These are phyloP conservation scores for Magnusiomyces ingens DNA, from an alignment of 1,139 yeast genomes.

Conservation along the genomic window DNA sequence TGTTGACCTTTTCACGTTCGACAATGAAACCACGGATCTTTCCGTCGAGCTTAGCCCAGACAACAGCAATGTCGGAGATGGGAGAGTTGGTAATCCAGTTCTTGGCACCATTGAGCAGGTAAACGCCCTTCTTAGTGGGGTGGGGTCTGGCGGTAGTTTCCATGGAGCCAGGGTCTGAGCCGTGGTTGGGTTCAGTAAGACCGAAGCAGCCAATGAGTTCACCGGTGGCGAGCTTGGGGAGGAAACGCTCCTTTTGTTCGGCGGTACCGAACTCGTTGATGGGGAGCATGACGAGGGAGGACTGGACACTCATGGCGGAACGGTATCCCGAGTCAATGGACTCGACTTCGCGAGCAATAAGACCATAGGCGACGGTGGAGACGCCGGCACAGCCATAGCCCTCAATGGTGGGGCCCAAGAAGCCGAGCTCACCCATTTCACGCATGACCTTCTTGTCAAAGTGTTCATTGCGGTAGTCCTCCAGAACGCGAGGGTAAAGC, in stretches of 20 bases:
- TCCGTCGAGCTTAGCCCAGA: constrained; percentile 43
- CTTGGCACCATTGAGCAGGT: constrained; percentile 38
- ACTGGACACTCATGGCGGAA: constrained; percentile 42
- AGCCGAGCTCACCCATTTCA: constrained; percentile 40
- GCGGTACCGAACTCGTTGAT: constrained; percentile 37
- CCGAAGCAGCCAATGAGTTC: constrained; percentile 42
- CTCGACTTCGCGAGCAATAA: constrained; percentile 41
- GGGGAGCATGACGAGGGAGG: constrained; percentile 42
- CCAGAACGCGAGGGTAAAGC: constrained; percentile 37
- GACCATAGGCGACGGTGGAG: constrained; percentile 38
- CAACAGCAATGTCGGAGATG: constrained; percentile 38
- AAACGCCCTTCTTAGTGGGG: constrained; percentile 39
- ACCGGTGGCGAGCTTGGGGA: constrained; percentile 39
- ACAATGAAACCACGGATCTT: constrained; percentile 39
- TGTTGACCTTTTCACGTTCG: constrained; percentile 32
- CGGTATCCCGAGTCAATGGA: constrained; percentile 41
- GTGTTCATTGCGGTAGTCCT: constrained; percentile 37
- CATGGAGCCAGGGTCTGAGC: constrained; percentile 43
- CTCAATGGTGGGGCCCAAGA: constrained; percentile 38
- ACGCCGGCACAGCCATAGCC: constrained; percentile 43
- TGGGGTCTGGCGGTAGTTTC: constrained; percentile 39
- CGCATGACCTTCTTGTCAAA: constrained; percentile 35
- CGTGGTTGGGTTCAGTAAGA: constrained; percentile 42
- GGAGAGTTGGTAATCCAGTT: constrained; percentile 44
- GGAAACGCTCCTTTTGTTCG: constrained; percentile 38